Conservation (phyloP, 2,329 filamentous ascomycete species). For the Sporothrix sp. region DNA sequence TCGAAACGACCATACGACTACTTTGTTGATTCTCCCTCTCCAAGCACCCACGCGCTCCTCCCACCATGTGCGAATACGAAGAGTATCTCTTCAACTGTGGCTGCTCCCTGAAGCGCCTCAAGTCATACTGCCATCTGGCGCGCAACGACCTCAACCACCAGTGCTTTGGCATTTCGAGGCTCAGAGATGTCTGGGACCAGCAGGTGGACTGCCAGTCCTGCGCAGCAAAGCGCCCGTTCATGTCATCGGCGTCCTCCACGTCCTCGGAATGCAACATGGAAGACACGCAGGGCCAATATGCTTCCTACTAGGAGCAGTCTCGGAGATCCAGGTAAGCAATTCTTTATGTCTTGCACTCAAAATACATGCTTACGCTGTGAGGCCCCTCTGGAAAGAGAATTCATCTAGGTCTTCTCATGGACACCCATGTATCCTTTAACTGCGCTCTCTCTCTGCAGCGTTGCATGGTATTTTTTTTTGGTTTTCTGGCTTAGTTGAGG, state of each 20-base stretch:
- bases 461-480: too few species aligned
- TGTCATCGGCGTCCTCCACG: neutral
- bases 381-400: too few species aligned
- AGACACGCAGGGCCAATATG: neutral
- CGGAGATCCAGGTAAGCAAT: neutral
- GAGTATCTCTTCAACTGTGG: constrained; percentile 57
- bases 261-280: neutral
- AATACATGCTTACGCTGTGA: too few species aligned
- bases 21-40: neutral
- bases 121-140: constrained; percentile 64
- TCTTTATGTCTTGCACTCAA: too few species aligned
- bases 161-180: constrained; percentile 57
- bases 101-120: constrained; percentile 49
- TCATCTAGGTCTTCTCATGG: too few species aligned
- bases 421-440: too few species aligned
- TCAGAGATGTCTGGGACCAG: constrained; percentile 51
- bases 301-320: neutral
- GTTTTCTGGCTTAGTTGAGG: too few species aligned
- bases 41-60: neutral
- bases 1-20: neutral
- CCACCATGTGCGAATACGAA: constrained; percentile 59
- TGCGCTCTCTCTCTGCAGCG: too few species aligned
- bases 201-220: constrained; percentile 38
- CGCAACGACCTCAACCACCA: constrained; percentile 62
- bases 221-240: neutral